Evolutionary conservation across 805 yeast species (phyloP).

Genomic region (Lipomyces orientalis): DNA sequence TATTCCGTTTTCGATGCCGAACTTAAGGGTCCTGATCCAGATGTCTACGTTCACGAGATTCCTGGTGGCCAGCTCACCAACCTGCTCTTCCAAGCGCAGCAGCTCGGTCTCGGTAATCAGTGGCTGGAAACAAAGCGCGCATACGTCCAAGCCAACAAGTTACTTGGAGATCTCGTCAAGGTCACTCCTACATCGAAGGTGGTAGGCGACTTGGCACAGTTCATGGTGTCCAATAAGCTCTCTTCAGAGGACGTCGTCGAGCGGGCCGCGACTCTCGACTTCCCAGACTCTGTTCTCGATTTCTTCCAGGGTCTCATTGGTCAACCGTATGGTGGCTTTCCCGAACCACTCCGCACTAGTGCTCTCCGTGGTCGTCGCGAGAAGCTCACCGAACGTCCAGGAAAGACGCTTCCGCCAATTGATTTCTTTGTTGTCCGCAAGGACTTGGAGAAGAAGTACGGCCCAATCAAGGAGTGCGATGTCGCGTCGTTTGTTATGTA

Average conservation of each 20-base stretch:
- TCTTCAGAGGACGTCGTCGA: constrained; percentile 82
- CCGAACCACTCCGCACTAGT: constrained; percentile 95
- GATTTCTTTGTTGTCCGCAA: constrained; percentile 73
- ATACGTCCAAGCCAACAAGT: constrained; percentile 85
- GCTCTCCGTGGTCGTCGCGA: constrained; percentile 90
- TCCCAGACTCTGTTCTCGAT: constrained; percentile 98
- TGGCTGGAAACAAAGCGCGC: constrained; percentile 97
- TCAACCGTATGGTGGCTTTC: constrained; percentile 99
- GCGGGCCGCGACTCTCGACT: constrained; percentile 88
- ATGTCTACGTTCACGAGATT: constrained; percentile 96
- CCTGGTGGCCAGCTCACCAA: constrained; percentile 99
- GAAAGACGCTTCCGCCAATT: constrained; percentile 83
- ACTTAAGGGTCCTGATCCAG: constrained; percentile 99
- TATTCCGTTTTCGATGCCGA: constrained; percentile 98
- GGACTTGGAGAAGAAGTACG: constrained; percentile 78
- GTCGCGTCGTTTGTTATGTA: constrained; percentile 97
- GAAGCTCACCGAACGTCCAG: constrained; percentile 89
- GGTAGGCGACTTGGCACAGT: constrained; percentile 98
- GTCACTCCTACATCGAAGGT: constrained; percentile 99
- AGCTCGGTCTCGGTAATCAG: constrained; percentile 94
- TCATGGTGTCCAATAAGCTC: constrained; percentile 95
- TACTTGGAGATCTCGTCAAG: constrained; percentile 95
- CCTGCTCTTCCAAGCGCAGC: constrained; percentile 98
- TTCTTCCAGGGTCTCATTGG: constrained; percentile 99
- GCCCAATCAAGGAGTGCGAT: constrained; percentile 71